Evolutionary conservation across 2,329 filamentous ascomycete species (phyloP).

Genomic region (Aspergillus sp.): DNA sequence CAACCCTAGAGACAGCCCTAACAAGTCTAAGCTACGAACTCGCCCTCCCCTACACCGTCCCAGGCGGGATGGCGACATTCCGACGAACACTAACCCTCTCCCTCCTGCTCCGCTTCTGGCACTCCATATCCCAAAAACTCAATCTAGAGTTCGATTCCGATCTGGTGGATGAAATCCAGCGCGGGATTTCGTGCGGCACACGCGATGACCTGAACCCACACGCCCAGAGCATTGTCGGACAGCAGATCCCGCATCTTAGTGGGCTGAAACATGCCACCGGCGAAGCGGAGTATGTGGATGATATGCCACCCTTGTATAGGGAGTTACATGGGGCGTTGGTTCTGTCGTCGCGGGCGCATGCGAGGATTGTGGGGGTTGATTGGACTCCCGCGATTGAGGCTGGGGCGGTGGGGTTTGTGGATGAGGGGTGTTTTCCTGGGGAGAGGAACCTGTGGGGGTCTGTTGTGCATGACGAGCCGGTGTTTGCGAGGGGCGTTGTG

Average conservation of each 20-base stretch:
- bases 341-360: conserved; percentile 82
- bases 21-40: conserved; percentile 86
- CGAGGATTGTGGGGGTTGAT: conserved; percentile 78
- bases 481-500: conserved; percentile 89
- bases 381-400: conserved; percentile 74
- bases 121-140: conserved; percentile 71
- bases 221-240: conserved; percentile 78
- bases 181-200: conserved; percentile 74
- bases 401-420: conserved; percentile 80
- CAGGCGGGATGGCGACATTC: conserved; percentile 96
- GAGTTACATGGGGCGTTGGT: conserved; percentile 88
- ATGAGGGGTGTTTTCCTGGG: conserved; percentile 79
- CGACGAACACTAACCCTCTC: conserved; percentile 84
- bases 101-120: conserved; percentile 97
- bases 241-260: conserved; percentile 77
- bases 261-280: conserved; percentile 92
- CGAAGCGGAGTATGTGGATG: conserved; percentile 94
- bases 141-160: conserved; percentile 64
- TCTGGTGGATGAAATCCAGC: conserved; percentile 79
- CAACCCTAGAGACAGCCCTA: conserved; percentile 87
- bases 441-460: conserved; percentile 90
- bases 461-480: conserved; percentile 77
- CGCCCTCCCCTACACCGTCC: conserved; percentile 82
- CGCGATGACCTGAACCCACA: conserved; percentile 74
- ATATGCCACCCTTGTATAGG: conserved; percentile 82